Evolutionary conservation across 1,139 yeast species (phyloP), one percentile per base, ranked within the genome.

Genomic region (Kurtzmaniella natalensis): DNA sequence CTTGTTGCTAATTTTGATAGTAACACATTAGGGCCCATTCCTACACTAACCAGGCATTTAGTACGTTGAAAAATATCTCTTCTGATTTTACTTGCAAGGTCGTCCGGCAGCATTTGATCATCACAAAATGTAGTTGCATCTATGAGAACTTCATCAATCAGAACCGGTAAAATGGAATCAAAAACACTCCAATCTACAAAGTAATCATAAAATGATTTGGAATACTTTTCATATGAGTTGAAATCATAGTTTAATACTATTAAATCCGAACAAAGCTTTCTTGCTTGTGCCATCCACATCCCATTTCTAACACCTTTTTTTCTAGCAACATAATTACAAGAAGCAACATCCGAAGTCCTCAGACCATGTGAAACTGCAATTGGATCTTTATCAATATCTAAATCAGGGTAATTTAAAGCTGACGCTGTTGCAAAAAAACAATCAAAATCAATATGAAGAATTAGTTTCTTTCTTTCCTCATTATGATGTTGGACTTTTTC

Each of bases 401-500:
- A 47, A 6, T 78, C 64, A 0, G 83, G 81, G 28, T 68, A 63
- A 5, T 59, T 64, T 34, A 79, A 60, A 10, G 86, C 74, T 0
- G 96, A 84, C 0, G 85, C 96, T 0, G 95, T 72, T 1, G 89
- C 96, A 57, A 92, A 92, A 50, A 92, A 92, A 44, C 95, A 87
- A 54, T 92, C 98, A 55, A 87, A 92, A 54, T 92, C 98, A 23
- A 89, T 70, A 55, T 92, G 97, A 40, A 88, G 55, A 14, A 88
- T 73, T 0, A 70, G 56, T 5, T 38, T 22, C 22, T 20, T 29
- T 18, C 17, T 35, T 35, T 14, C 32, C 32, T 19, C 13, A 13
- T 18, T 13, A 18, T 8, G 13, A 4, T 24, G 21, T 9, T 37
- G 34, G 13, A 42, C 34, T 28, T 30, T 32, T 1, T 47, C 35